Percentiles rank a stretch among this genome's conserved stretches.
Conservation (phyloP, 352 stramenopile species). For the Globisporangium abappressorium region DNA sequence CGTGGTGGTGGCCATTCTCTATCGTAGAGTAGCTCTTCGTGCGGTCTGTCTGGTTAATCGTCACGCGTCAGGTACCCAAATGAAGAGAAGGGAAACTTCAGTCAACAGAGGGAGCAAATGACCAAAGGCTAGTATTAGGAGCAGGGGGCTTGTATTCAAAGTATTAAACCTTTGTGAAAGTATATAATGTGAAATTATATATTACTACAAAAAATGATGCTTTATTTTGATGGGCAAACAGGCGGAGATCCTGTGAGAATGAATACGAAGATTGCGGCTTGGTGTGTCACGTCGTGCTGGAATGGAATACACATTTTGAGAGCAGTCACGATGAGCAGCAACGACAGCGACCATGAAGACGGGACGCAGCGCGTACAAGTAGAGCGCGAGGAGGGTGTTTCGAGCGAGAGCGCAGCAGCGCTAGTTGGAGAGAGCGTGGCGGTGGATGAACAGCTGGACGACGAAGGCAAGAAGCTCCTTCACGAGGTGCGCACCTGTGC, state of each 20-base stretch:
- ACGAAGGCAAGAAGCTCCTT: conserved; percentile 16
- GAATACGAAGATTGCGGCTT: neutral
- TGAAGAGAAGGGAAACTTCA: conserved; percentile 1
- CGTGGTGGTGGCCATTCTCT: neutral
- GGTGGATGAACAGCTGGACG: conserved; percentile 13
- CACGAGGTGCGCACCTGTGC: conserved; percentile 10
- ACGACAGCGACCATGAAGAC: neutral
- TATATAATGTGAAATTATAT: neutral
- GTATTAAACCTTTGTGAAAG: neutral
- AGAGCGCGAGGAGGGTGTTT: neutral
- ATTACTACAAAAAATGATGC: neutral
- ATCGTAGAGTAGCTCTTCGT: conserved; percentile 1
- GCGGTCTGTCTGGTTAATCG: neutral
- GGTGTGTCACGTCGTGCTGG: neutral
- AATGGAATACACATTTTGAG: neutral
- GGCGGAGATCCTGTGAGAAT: neutral
- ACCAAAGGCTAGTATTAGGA: neutral
- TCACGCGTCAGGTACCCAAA: conserved; percentile 2
- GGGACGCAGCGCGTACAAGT: neutral
- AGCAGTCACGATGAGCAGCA: neutral
- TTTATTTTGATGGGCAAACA: neutral
- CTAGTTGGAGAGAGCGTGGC: neutral
- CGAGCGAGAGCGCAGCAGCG: neutral
- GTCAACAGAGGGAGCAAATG: neutral
- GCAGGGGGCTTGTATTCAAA: neutral